phyloP scores from a whole-genome alignment of 495 filamentous ascomycete genomes.

The Penicillium psychrofluorescens region DNA sequence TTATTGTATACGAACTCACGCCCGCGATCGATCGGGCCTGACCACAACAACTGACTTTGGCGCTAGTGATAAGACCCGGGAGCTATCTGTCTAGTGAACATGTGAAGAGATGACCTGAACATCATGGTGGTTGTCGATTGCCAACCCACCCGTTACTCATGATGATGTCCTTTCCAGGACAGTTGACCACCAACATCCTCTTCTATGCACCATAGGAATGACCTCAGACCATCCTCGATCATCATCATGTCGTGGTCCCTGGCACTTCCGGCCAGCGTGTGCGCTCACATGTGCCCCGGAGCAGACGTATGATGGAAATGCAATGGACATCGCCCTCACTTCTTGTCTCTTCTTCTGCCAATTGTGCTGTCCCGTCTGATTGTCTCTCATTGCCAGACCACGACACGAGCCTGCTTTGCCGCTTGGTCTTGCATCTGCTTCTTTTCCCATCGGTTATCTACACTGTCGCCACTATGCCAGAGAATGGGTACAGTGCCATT shows the following conservation, averaged over 20 bases:
- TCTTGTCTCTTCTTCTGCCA: neutral
- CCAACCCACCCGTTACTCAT: constrained; percentile 3
- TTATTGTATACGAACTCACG: no score
- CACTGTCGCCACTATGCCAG: constrained; percentile 9
- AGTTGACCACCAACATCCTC: neutral
- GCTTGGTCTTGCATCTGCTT: no score
- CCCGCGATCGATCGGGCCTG: no score
- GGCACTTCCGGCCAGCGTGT: constrained; percentile 3
- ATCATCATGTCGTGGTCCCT: constrained; percentile 24
- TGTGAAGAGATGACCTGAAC: no score
- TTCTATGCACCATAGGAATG: constrained; percentile 12
- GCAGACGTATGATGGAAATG: neutral
- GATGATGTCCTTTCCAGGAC: constrained; percentile 4
- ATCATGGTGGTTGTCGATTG: neutral
- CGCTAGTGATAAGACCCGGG: no score
- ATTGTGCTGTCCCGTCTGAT: neutral
- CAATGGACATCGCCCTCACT: neutral
- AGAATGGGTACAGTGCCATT: constrained; percentile 53
- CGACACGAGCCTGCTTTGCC: no score
- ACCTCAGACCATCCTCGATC: constrained; percentile 17
- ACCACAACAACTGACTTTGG: no score
- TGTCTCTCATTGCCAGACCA: neutral
- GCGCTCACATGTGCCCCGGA: constrained; percentile 9
- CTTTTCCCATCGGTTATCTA: no score
- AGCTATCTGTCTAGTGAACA: no score